Base-by-base conservation (phyloP, 2,329 filamentous ascomycete species). In the Harringtonia lauricola region DNA sequence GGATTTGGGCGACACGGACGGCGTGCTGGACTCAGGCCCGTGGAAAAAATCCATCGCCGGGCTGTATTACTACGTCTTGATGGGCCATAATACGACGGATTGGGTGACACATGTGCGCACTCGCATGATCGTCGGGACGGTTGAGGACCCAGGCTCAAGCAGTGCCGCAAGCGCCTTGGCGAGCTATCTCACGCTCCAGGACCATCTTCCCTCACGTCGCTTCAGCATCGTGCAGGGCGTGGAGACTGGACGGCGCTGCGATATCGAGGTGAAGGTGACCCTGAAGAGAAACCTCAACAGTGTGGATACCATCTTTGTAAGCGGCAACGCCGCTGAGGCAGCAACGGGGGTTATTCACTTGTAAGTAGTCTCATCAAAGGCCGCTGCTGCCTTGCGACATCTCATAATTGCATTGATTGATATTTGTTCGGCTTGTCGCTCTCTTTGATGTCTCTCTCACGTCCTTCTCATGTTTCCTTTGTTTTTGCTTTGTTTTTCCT, bases 141-240 rank as follows among this genome's bases (percentile, higher is more conserved):
- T 72, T 17, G 73, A 81, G 54, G 80, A 84, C 53, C 71, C 76
- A 3, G 76, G 74, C 1, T 80, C 76, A 1, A 81, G 80, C 0
- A 79, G 74, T 47, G 78, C 79, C 26, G 76, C 79, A 6, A 71
- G 70, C 54, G 71, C 72, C 8, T 57, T 84, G 50, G 64, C 65
- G 18, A 63, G 67, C 43, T 81, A 74, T 52, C 60, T 83, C 47
- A 65, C 70, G 5, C 54, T 73, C 41, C 57, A 57, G n/a, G 62
- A n/a, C n/a, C n/a, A n/a, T n/a, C n/a, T n/a, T n/a, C n/a, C n/a
- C n/a, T n/a, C n/a, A n/a, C n/a, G n/a, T n/a, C n/a, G n/a, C n/a
- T n/a, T n/a, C 63, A 41, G 57, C 56, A 36, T 83, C 49, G 72
- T 72, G 46, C 80, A 84, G 61, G 81, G 79, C 1, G 75, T 82